Evolutionary conservation across 495 filamentous ascomycete genomes (phyloP).

Genomic region (Daldinia caldariorum): DNA sequence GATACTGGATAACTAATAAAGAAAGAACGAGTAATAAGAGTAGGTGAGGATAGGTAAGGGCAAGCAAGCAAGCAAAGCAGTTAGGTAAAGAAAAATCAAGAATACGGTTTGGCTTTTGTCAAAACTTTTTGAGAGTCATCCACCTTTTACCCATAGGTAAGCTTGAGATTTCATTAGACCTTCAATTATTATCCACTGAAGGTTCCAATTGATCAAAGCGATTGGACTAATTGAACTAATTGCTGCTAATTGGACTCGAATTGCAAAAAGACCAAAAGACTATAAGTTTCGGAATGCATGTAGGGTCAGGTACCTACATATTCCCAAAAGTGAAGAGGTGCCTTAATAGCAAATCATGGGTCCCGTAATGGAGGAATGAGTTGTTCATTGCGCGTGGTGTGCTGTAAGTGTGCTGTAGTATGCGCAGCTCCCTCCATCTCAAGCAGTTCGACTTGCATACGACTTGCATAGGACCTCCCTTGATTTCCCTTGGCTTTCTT

Average conservation of each 20-base stretch:
- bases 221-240: constrained; percentile 24
- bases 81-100: constrained; percentile 7
- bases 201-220: constrained; percentile 43
- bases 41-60: constrained; percentile 4
- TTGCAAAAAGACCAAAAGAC: constrained; percentile 15
- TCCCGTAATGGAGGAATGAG: constrained; percentile 35
- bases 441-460: constrained; percentile 34
- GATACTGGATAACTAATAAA: constrained; percentile 22
- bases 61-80: no score
- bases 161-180: background rate
- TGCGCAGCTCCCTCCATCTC: constrained; percentile 24
- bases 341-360: constrained; percentile 23
- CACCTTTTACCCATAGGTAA: constrained; percentile 2
- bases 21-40: constrained; percentile 2
- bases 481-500: constrained; percentile 26
- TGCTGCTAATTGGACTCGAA: constrained; percentile 19
- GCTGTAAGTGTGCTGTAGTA: constrained; percentile 5
- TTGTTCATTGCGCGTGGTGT: constrained; percentile 34
- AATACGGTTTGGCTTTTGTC: constrained; percentile 1
- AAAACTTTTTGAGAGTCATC: constrained; percentile 11
- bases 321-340: constrained; percentile 27
- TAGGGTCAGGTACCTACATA: constrained; percentile 44
- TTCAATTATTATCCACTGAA: background rate
- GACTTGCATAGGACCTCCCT: constrained; percentile 22
- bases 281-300: constrained; percentile 39